phyloP scores from a whole-genome alignment of 257 asterid species.

The Solanum sitiens region DNA sequence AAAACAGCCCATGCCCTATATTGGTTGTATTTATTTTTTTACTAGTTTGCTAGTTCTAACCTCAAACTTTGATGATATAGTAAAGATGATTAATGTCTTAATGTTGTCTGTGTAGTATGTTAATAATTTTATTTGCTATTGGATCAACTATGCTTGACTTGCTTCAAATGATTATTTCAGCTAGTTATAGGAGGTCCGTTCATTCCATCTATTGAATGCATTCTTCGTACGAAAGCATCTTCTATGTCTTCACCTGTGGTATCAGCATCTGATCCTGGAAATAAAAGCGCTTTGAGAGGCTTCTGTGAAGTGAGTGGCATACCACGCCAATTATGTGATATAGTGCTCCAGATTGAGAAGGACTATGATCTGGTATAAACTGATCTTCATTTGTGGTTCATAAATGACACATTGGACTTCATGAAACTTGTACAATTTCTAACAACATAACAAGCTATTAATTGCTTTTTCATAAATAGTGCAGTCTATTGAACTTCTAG shows the following conservation, averaged over 20 bases:
- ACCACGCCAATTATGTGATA: slow-evolving; percentile 66
- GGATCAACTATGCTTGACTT: slow-evolving; percentile 4
- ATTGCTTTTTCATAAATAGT: not conserved
- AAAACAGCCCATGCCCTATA: not conserved
- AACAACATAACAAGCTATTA: not conserved
- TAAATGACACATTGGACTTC: not conserved
- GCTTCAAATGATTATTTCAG: slow-evolving; percentile 31
- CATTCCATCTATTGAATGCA: slow-evolving; percentile 68
- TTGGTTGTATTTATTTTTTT: not conserved
- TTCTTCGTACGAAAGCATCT: slow-evolving; percentile 66
- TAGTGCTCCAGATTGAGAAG: slow-evolving; percentile 46
- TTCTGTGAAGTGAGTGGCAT: slow-evolving; percentile 27
- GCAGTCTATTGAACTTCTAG: slow-evolving; percentile 55
- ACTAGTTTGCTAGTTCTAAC: not conserved
- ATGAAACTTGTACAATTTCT: not conserved
- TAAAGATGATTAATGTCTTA: not conserved
- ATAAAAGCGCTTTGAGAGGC: slow-evolving; percentile 51
- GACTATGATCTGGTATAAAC: slow-evolving; percentile 51
- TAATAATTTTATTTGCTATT: not conserved
- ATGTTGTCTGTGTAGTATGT: not conserved
- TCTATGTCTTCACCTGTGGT: slow-evolving; percentile 65
- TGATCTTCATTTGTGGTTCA: not conserved
- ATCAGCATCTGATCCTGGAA: slow-evolving; percentile 75
- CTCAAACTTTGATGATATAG: not conserved
- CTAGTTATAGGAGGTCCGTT: slow-evolving; percentile 92